Base-by-base conservation (phyloP, 2,329 filamentous ascomycete genomes). In the Beauveria varroae region DNA sequence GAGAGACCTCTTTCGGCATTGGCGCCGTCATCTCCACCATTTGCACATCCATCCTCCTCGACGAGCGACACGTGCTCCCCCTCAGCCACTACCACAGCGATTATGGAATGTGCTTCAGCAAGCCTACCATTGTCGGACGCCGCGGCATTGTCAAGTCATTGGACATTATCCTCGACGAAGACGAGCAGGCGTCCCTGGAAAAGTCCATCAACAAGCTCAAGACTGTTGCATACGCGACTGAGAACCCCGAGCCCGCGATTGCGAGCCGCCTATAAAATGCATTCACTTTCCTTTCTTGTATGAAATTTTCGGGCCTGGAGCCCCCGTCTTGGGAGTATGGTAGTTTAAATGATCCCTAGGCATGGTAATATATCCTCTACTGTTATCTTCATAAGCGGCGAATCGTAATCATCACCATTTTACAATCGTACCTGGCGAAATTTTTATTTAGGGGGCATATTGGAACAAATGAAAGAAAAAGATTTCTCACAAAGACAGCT, bases 1-100 rank as follows among this genome's bases (percentile, higher is more conserved):
- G 80, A 1, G 75, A 78, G 30, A 82, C 77, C 0, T 74, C 78
- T 0, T 81, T 77, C 64, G 81, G 81, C 12, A 79, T 82, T 51
- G 79, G 76, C 9, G 76, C 78, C 30, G 73, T 80, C 4, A 73
- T 79, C 3, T 72, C 76, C 2, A 75, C 72, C 47, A 78, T 83
- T 60, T 82, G 80, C 68, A 74, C 76, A 61, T 78, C 79, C 14
- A 79, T 83, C 16, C 67, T 82, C 14, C 75, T 74, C 51, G 80
- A 83, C 65, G 72, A 76, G 61, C 73, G 73, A 10, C 75, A 77
- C 43, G 74, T 82, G 20, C 69, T 75, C 2, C 78, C 79, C 1
- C 65, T 83, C 49, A 82, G 79, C 57, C 78, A 81, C 66, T 81
- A 75, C 67, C 76, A 79, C 52, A 71, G 76, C 3, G 74, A 79